Percentiles rank a stretch among this genome's conserved stretches.
phyloP scores from a whole-genome alignment of 768 basidiomycete species.

The Trametes cubensis region DNA sequence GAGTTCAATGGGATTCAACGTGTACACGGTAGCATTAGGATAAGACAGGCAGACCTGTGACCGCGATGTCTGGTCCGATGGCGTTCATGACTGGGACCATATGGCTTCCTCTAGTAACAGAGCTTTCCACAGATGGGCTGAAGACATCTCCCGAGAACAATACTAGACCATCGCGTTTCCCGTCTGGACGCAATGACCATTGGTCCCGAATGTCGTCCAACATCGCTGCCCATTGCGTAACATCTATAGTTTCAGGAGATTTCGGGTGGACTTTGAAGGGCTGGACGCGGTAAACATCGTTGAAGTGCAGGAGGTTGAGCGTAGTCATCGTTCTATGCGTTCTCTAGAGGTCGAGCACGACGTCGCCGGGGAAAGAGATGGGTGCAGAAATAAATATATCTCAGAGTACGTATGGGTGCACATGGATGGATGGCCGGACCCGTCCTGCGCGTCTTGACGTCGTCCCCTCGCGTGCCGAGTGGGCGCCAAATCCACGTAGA shows the following conservation, averaged over 20 bases:
- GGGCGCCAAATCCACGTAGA: slow-evolving; percentile 1
- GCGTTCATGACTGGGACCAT: slow-evolving; percentile 91
- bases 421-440: slow-evolving; percentile 14
- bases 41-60: slow-evolving; percentile 60
- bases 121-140: slow-evolving; percentile 83
- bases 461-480: background rate
- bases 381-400: background rate
- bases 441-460: background rate
- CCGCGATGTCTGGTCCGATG: slow-evolving; percentile 75
- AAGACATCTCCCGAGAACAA: slow-evolving; percentile 92
- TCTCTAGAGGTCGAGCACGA: background rate
- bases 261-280: slow-evolving; percentile 66
- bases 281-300: slow-evolving; percentile 81
- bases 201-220: slow-evolving; percentile 60
- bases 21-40: background rate
- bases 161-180: slow-evolving; percentile 68
- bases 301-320: slow-evolving; percentile 66
- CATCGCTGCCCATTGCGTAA: slow-evolving; percentile 81
- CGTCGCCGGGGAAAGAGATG: background rate
- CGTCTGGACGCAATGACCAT: slow-evolving; percentile 55
- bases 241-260: slow-evolving; percentile 72
- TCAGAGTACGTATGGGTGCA: slow-evolving; percentile 2
- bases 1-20: slow-evolving; percentile 2
- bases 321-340: slow-evolving; percentile 35
- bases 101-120: slow-evolving; percentile 87